Evolutionary conservation across 192 early-diverging fungal genomes (phyloP), one percentile per base, ranked within the genome.

Genomic region (Umbelopsis sp.): DNA sequence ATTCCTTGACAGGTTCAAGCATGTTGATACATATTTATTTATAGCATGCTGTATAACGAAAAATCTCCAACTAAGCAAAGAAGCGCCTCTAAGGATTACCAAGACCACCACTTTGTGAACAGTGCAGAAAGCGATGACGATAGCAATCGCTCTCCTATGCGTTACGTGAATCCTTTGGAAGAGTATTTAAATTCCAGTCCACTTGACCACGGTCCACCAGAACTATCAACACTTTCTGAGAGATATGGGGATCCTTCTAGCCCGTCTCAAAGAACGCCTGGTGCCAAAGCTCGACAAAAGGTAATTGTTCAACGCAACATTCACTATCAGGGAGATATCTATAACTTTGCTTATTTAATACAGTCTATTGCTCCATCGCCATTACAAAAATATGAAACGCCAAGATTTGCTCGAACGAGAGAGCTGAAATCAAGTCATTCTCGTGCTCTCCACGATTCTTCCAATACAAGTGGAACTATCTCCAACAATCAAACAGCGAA

Each of bases 141-240:
- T 35, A 15, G 27, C 10, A 37, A 33, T 11, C 55, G 25, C 18
- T 37, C 55, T 35, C 55, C 55, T 18, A 4, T 18, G 12, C 30
- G n/a, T 61, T 30, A 61, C 30, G 3, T 61, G 55, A 61, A 61
- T 35, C 25, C 25, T n/a, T 35, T 61, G 18, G 27, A 61, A 30
- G 55, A 61, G 16, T 61, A 61, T 35, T 18, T 61, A 15, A 61
- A 61, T 35, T 61, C 55, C 30, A 61, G 55, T 18, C 55, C 55
- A 25, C 33, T 61, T 18, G 55, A 61, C 16, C 55, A 61, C 13
- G 55, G 55, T 61, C 55, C 55, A 61, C 55, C 55, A 61, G 55
- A 61, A n/a, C 16, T 61, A 35, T 61, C 55, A 18, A 61, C 55
- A 7, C 16, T 61, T 6, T 61, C 55, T 27, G 55, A 61, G 33